Percentiles rank a stretch among this genome's conserved stretches.
phyloP scores from a whole-genome alignment of 176 grass and related monocot species.

The Raddia distichophylla region DNA sequence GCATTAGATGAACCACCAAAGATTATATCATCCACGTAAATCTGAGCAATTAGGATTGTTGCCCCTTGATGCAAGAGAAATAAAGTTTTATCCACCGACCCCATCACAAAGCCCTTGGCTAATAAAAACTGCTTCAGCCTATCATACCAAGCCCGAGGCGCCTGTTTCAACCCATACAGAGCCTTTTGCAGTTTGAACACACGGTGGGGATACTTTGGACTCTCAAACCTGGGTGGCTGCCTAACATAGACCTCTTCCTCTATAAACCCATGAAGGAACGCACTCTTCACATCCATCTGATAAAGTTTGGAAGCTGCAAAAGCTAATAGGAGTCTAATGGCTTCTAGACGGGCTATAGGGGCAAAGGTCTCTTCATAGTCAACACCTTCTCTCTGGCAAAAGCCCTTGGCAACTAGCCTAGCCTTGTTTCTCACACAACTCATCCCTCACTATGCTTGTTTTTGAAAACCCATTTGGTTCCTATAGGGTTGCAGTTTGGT shows the following conservation, averaged over 20 bases:
- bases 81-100: neutral
- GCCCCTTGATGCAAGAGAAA: neutral
- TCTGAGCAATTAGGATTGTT: no score
- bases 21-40: no score
- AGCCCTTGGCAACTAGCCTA: neutral
- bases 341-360: neutral
- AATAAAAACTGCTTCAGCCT: no score
- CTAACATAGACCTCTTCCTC: no score
- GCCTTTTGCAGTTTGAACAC: no score
- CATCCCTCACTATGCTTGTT: neutral
- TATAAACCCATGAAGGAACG: neutral
- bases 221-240: no score
- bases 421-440: neutral
- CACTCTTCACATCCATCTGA: neutral
- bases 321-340: neutral
- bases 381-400: neutral
- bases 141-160: no score
- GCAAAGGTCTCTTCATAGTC: neutral
- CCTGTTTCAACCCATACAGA: no score
- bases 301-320: neutral
- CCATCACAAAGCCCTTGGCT: neutral
- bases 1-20: no score
- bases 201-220: no score
- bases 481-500: neutral
- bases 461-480: neutral